Evolutionary conservation across 2,329 filamentous ascomycete species (phyloP).

Genomic region (Diplodia intermedia): DNA sequence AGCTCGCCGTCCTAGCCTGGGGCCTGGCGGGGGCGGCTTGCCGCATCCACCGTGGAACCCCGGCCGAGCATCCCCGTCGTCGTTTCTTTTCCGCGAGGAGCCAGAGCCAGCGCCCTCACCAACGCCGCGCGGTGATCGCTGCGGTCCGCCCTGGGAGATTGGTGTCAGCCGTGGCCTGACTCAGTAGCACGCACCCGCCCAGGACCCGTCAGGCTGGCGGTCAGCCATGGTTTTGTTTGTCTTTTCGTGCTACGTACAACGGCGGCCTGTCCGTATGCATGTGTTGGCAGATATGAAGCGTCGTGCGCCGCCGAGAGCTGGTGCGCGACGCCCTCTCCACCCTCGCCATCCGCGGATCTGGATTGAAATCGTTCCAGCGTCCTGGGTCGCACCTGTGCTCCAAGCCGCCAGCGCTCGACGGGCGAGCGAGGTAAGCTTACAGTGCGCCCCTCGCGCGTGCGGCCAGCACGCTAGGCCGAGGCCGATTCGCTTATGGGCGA

Average conservation of each 20-base stretch:
- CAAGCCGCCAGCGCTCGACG: conserved; percentile 16
- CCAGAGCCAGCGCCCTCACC: background rate
- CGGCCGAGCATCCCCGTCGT: conserved; percentile 19
- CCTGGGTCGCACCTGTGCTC: conserved; percentile 27
- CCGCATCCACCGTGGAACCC: conserved; percentile 22
- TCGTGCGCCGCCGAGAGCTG: conserved; percentile 6
- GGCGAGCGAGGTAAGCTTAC: conserved; percentile 19
- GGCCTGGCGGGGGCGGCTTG: conserved; percentile 19
- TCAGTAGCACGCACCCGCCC: conserved; percentile 16
- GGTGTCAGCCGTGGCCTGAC: conserved; percentile 24
- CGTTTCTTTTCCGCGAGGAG: conserved; percentile 6
- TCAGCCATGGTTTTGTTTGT: conserved; percentile 25
- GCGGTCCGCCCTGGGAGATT: conserved; percentile 13
- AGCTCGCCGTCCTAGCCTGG: conserved; percentile 5
- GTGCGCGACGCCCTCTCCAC: conserved; percentile 22
- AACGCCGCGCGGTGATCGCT: conserved; percentile 12
- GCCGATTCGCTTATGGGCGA: background rate
- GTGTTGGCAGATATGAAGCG: conserved; percentile 20
- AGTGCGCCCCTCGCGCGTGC: conserved; percentile 1
- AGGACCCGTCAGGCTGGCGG: conserved; percentile 10
- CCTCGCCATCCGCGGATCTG: conserved; percentile 28
- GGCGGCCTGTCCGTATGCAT: conserved; percentile 27
- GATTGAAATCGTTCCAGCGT: conserved; percentile 17
- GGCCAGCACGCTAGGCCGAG: background rate
- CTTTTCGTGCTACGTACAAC: conserved; percentile 26